Evolutionary conservation across 192 early-diverging fungal species (phyloP), one percentile per base, ranked within the genome.

Genomic region (Fimicolochytrium jonesii): DNA sequence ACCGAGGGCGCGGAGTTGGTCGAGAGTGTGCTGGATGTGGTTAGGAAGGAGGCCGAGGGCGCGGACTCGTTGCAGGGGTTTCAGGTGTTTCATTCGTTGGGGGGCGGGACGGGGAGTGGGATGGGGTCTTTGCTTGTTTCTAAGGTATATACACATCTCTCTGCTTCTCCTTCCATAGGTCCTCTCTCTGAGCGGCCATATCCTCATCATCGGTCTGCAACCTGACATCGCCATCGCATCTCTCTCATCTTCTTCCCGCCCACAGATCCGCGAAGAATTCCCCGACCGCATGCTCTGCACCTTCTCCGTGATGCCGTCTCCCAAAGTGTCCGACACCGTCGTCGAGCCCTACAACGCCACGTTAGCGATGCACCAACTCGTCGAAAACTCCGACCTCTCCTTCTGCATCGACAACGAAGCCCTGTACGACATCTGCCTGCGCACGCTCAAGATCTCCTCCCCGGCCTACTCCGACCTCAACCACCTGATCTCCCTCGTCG

Each of bases 371-470:
- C 94, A 98, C 81, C 94, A 96, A 74, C 84, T 96, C 56, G 94
- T 98, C 45, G 93, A 98, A 73, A 96, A 98, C 89, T 93, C 93
- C 56, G 95, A 98, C 74, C 89, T 91, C 78, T 93, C 94, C 41
- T 98, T 96, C 86, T 95, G 93, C 80, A 96, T 98, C 60, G 95
- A 98, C 74, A 98, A 98, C 81, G 92, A 98, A 75, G 95, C 95
- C 47, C 78, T 98, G 48, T 95, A 98, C 77, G 94, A 98, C 77
- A 98, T 98, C 60, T 98, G 94, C 79, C 89, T 91, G 88, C 87
- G 93, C 60, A 98, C 94, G 61, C 84, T 98, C 68, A 96, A 95
- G 79, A 80, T 95, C 72, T 80, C 84, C 62, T 89, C 88, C 66
- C 92, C 95, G 54, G 86, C 87, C 53, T 96, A 98, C 73, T 86